These are phyloP conservation scores for Solanum corneliomulleri DNA, from an alignment of 257 asterid species.

Conservation along the genomic window DNA sequence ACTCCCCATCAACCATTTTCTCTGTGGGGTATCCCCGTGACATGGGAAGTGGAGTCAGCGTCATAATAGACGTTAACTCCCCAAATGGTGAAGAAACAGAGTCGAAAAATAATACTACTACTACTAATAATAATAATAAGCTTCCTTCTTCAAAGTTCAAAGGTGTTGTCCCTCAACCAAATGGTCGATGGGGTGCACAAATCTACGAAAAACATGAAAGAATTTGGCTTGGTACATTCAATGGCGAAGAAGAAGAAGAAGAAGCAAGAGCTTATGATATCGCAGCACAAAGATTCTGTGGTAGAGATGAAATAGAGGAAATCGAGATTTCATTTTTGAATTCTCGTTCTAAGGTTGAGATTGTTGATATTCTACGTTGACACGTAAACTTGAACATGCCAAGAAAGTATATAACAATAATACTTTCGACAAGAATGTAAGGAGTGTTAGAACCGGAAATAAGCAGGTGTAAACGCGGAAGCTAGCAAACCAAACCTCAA, in stretches of 20 bases:
- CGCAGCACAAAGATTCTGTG: slow-evolving; percentile 65
- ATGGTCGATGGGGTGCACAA: slow-evolving; percentile 97
- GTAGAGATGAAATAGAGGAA: slow-evolving; percentile 36
- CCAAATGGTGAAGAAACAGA: slow-evolving; percentile 49
- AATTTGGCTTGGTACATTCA: slow-evolving; percentile 59
- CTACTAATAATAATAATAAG: slow-evolving; percentile 14
- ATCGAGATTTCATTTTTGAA: slow-evolving; percentile 25
- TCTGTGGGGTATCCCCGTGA: slow-evolving; percentile 27
- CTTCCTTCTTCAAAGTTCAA: slow-evolving; percentile 72
- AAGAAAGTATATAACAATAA: slow-evolving; percentile 5
- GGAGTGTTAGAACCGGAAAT: not conserved
- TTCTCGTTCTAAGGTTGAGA: slow-evolving; percentile 43
- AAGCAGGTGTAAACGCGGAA: too few species aligned
- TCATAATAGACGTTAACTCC: slow-evolving; percentile 33
- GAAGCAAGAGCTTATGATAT: slow-evolving; percentile 49
- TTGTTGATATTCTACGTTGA: slow-evolving; percentile 56
- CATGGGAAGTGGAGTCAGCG: slow-evolving; percentile 55
- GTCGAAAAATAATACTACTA: slow-evolving; percentile 9
- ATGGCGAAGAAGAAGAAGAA: slow-evolving; percentile 46
- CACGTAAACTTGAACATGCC: slow-evolving; percentile 61
- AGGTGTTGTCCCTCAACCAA: slow-evolving; percentile 96
- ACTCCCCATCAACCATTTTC: slow-evolving; percentile 16
- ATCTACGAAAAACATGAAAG: slow-evolving; percentile 79
- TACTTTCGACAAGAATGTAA: not conserved
- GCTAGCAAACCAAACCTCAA: too few species aligned